phyloP scores from a whole-genome alignment of 2,329 filamentous ascomycete genomes.

The Aspergillus novoparasiticus region DNA sequence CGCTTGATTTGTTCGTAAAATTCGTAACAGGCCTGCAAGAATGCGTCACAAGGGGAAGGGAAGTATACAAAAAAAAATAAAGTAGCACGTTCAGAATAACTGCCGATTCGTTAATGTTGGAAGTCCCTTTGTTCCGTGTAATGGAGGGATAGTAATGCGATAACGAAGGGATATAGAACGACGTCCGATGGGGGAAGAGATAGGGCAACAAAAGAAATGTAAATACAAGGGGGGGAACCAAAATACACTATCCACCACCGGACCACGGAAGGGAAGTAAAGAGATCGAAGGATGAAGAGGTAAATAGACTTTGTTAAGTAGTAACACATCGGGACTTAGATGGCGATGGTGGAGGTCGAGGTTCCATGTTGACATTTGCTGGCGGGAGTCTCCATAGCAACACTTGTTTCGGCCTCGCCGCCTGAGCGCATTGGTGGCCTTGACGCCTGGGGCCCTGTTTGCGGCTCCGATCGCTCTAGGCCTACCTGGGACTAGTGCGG shows the following conservation, averaged over 20 bases:
- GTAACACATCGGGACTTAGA: conserved; percentile 21
- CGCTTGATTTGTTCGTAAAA: conserved; percentile 16
- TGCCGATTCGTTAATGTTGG: conserved; percentile 20
- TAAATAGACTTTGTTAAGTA: conserved; percentile 9
- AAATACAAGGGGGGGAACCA: conserved; percentile 15
- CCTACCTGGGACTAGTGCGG: conserved; percentile 13
- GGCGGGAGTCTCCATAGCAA: conserved; percentile 40
- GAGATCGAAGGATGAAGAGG: conserved; percentile 15
- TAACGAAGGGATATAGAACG: conserved; percentile 25
- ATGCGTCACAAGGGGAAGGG: conserved; percentile 16
- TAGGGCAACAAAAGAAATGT: conserved; percentile 13
- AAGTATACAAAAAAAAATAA: not conserved
- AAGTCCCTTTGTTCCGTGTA: conserved; percentile 9
- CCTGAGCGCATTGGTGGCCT: conserved; percentile 15
- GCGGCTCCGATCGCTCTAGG: conserved; percentile 19
- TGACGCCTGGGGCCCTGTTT: conserved; percentile 11
- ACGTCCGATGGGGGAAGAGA: not conserved
- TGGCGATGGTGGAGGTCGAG: conserved; percentile 7
- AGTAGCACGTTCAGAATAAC: conserved; percentile 17
- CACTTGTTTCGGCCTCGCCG: conserved; percentile 14
- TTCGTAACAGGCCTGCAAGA: conserved; percentile 16
- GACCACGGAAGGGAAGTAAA: conserved; percentile 15
- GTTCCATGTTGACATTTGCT: conserved; percentile 31
- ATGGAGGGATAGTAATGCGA: conserved; percentile 20
- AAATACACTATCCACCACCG: conserved; percentile 16